Base-by-base conservation (phyloP, 441 rosid species). In the Oxalis stricta region DNA sequence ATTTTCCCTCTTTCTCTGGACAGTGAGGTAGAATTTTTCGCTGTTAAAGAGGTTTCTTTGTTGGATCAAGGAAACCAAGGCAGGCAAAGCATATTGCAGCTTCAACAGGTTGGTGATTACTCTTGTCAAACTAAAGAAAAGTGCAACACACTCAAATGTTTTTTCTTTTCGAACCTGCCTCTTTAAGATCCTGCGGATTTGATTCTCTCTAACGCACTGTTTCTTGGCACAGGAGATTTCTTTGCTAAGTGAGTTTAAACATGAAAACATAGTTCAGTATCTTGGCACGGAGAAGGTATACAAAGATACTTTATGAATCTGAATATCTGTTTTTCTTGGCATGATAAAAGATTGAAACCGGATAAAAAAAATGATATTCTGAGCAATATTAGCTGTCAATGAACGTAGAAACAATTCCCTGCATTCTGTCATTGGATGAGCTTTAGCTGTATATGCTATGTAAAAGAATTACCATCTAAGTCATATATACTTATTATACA, bases 231-330 rank as follows among this genome's bases (percentile, higher is more conserved):
- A 85, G 98, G 98, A 89, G 61, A 82, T 89, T 62, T 65, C 55
- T 48, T 78, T 89, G 29, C 69, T 89, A 53, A 85, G 98, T 64
- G 69, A 61, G 74, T 82, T 85, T 50, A 73, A 89, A 61, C 98
- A 89, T 58, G 89, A 70, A 62, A 89, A 89, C 60, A 89, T 89
- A 22, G 94, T 89, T 50, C 92, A 62, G 41, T 89, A 89, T 58
- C 73, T 70, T 39, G 96, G 92, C 66, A 85, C 98, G 30, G 77
- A 71, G 19, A 85, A 67, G 93, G 98, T 85, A 73, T 58, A 38
- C 38, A 9, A 18, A 23, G 7, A 18, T 17, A 36, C 33, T 17
- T 48, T n/a, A 1, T n/a, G 18, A 16, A 18, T 17, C 5, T 12
- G 17, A 5, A 18, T 16, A 23, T 7, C 52, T 36, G 13, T 36